Base-by-base conservation (phyloP, 2,329 filamentous ascomycete species). In the Neopestalotiopsis sp. region DNA sequence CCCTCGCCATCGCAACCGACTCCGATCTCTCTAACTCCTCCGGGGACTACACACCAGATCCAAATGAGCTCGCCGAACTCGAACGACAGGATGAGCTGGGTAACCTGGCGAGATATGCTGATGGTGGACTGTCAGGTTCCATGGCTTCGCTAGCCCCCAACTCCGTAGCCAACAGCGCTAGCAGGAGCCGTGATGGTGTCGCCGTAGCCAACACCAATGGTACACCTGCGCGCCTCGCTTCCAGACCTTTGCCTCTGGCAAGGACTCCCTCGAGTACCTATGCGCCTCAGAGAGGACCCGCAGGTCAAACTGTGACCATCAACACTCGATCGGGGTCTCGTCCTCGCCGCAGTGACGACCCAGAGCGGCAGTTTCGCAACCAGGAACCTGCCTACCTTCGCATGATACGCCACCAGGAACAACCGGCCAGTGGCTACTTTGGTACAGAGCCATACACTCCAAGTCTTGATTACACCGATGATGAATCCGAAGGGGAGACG, bases 361-460 rank as follows among this genome's bases (percentile, higher is more conserved):
- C 81, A 79, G 68, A 77, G 82, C 71, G 83, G 80, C 75, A 85
- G 78, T 88, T 84, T 68, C 87, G 92, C 70, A 93, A 93, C 62
- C 94, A 98, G 81, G 95, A 98, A 80, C 94, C 95, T 78, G 95
- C 95, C 68, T 99, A 99, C 78, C 92, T 98, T 42, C 94, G 97
- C 80, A 91, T 95, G 74, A 88, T 98, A 76, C 91, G 94, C 69
- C 65, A 97, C 34, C 94, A 97, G 78, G 93, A 96, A 52, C 71
- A 73, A 13, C 70, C 72, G 38, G 69, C 76, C 59, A 87, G 88
- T 70, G 91, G 93, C 73, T 96, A 95, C 82, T 93, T 94, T 71
- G 59, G 59, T 17, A 34, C 28, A 17, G 91, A 94, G 68, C 85
- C 90, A 13, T 92, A 93, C 73, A 89, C 90, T 1, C 90, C 90